Evolutionary conservation across 2,329 filamentous ascomycete genomes (phyloP).

Genomic region (Hirsutella thompsonii): DNA sequence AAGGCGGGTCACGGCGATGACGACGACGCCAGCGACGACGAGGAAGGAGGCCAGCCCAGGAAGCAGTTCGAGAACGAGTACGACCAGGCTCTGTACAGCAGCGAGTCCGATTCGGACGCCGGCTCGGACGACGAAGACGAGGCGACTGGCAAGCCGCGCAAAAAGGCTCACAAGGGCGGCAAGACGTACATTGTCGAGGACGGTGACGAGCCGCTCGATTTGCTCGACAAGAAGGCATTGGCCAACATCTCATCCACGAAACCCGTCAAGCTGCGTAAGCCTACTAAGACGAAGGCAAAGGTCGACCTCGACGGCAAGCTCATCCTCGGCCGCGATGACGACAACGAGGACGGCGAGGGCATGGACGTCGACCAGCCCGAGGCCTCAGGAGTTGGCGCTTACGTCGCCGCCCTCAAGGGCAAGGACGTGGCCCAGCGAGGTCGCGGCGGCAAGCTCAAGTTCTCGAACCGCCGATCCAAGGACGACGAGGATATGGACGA

Average conservation of each 20-base stretch:
- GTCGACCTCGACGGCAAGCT: constrained; percentile 69
- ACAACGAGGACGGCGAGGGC: constrained; percentile 34
- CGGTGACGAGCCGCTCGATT: constrained; percentile 86
- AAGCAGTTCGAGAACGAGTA: constrained; percentile 81
- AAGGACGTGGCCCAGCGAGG: constrained; percentile 53
- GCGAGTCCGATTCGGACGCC: constrained; percentile 43
- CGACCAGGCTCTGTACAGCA: constrained; percentile 90
- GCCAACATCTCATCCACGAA: constrained; percentile 90
- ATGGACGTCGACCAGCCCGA: constrained; percentile 54
- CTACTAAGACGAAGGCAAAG: constrained; percentile 49
- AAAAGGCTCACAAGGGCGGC: constrained; percentile 44
- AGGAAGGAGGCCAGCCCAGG: constrained; percentile 26
- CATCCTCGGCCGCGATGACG: constrained; percentile 50
- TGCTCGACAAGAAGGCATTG: constrained; percentile 77
- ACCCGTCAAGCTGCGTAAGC: constrained; percentile 51
- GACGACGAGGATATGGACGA: constrained; percentile 41
- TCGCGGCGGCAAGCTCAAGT: constrained; percentile 56
- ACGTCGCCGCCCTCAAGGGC: constrained; percentile 56
- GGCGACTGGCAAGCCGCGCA: constrained; percentile 28
- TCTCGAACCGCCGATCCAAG: constrained; percentile 46
- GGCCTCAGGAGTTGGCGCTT: constrained; percentile 54
- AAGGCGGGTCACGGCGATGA: constrained; percentile 44
- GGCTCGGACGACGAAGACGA: constrained; percentile 43
- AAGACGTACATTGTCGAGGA: constrained; percentile 87
- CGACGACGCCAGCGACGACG: constrained; percentile 31